Base-by-base conservation (phyloP, 2,329 filamentous ascomycete species). In the Paraphoma sp. region DNA sequence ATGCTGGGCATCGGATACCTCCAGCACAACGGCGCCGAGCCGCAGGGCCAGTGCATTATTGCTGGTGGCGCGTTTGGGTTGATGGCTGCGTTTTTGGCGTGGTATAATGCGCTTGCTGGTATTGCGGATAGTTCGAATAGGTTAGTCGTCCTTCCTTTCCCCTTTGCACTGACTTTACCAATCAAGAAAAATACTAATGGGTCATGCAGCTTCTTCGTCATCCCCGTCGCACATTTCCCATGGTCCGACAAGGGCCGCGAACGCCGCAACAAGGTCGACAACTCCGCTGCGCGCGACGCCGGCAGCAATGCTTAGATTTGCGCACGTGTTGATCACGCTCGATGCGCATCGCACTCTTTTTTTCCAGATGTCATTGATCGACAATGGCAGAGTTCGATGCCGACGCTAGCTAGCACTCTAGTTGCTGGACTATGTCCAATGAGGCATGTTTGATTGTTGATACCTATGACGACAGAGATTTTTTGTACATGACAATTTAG, bases 201-300 rank as follows among this genome's bases (percentile, higher is more conserved):
- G n/a, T n/a, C n/a, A 53, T 10, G 58, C 70, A 95, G 92, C 82
- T 97, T 97, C 87, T 95, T 97, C 83, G 84, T 95, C 77, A 87
- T 96, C 60, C 94, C 93, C 49, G 93, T 97, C 62, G 89, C 90
- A 69, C 93, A 97, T 83, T 96, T 97, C 84, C 94, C 93, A 51
- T 97, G 94, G 94, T 94, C 91, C 45, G 75, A 77, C 54, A 78
- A 77, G 70, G 75, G 73, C 58, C 74, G 74, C 46, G 75, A 78
- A 63, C 59, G 65, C 8, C 75, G 75, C 56, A 47, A 57, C 43
- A 77, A 76, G 68, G 66, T 71, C 45, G 74, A 81, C 73, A 82
- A 82, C 76, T 70, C 65, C 48, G 69, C 64, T 31, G 60, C 60
- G 16, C 60, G 63, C 33, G 59, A 55, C 6, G 54, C 48, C 31